Evolutionary conservation across 164 flowering plant genomes (phyloP).

Genomic region (Houttuynia cordata): DNA sequence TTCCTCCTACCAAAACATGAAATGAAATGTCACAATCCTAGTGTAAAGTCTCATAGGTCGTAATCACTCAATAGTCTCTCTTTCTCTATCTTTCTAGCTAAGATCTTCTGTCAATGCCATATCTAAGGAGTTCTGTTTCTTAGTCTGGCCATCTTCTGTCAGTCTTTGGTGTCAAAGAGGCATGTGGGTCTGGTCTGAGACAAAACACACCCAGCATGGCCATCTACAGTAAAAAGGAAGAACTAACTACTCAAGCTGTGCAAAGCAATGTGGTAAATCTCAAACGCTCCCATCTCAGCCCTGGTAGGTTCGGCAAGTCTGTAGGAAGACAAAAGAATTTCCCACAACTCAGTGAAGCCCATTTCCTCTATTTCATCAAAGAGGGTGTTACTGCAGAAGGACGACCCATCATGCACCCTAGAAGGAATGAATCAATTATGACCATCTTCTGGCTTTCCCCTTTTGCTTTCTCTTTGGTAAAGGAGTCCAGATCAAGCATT

Average conservation of each 20-base stretch:
- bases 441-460: not conserved
- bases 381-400: not conserved
- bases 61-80: not conserved
- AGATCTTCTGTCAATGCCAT: not conserved
- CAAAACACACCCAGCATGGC: not conserved
- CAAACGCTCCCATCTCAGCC: not conserved
- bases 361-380: not conserved
- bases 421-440: not conserved
- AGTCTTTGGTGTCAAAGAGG: not conserved
- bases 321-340: not conserved
- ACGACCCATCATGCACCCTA: not conserved
- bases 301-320: no score
- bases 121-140: not conserved
- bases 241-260: not conserved
- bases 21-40: not conserved
- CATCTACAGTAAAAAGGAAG: not conserved
- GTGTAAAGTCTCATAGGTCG: not conserved
- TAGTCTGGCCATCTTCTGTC: not conserved
- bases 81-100: not conserved
- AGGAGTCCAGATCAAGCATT: not conserved
- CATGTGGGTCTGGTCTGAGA: not conserved
- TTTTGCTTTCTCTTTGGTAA: not conserved
- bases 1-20: not conserved
- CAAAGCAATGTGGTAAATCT: not conserved
- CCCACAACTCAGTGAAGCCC: not conserved